A percentile compares a stretch with the other conserved stretches of the same genome.
Conservation (phyloP, 2,329 filamentous ascomycete genomes). For the Alternaria ethzedia region DNA sequence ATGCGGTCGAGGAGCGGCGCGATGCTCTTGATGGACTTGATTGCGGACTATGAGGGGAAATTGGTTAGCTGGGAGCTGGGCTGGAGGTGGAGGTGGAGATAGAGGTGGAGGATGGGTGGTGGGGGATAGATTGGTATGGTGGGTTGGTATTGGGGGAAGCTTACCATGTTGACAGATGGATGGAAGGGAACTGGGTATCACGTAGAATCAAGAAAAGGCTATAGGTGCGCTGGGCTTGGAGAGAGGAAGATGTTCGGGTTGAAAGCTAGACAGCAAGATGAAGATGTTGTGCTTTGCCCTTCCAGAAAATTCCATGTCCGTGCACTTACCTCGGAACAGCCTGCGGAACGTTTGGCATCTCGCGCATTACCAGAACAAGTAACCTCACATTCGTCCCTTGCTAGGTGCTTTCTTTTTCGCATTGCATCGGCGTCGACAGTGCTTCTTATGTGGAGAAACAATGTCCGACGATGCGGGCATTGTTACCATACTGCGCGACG, state of each 20-base stretch:
- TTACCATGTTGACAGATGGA: neutral
- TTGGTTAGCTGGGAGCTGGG: conserved; percentile 5
- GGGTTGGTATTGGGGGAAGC: too few species aligned
- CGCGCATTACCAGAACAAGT: conserved; percentile 12
- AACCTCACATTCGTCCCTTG: neutral
- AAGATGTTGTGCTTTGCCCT: conserved; percentile 13
- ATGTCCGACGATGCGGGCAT: conserved; percentile 42
- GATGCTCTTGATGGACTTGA: conserved; percentile 95
- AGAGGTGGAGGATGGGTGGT: neutral
- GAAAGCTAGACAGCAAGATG: conserved; percentile 1
- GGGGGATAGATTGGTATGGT: too few species aligned
- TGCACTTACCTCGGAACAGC: conserved; percentile 22
- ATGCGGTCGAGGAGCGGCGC: conserved; percentile 97
- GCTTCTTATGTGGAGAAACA: conserved; percentile 42
- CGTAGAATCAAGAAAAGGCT: conserved; percentile 8
- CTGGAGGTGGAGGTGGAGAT: neutral
- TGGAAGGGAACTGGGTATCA: conserved; percentile 18
- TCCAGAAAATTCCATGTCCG: conserved; percentile 26
- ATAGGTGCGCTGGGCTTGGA: conserved; percentile 12
- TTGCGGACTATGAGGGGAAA: conserved; percentile 55
- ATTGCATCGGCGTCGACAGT: neutral
- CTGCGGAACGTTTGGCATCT: conserved; percentile 11
- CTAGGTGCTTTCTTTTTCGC: neutral
- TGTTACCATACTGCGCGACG: conserved; percentile 28
- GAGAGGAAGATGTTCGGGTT: conserved; percentile 12